A percentile compares a stretch with the other conserved stretches of the same genome.
Evolutionary conservation across 176 grass and related monocot species (phyloP).

Genomic region (Neostapfia colusana): DNA sequence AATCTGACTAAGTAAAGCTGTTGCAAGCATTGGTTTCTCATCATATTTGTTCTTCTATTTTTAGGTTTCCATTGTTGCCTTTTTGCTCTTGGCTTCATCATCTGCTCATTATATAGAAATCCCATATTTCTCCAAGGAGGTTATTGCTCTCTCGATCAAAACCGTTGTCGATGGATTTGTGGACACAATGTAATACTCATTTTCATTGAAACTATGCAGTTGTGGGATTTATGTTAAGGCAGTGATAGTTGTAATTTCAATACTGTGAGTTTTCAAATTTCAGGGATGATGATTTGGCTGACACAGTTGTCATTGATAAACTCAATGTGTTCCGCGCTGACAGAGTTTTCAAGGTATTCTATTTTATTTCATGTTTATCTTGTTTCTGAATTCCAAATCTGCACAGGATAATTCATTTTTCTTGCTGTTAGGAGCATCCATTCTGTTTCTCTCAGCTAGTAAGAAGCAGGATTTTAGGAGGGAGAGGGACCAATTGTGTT

Average conservation of each 20-base stretch:
- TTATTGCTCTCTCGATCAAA: conserved; percentile 63
- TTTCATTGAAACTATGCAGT: conserved; percentile 19
- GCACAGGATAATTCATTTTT: conserved; percentile 24
- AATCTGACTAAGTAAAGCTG: conserved; percentile 20
- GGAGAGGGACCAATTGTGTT: neutral
- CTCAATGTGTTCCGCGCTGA: conserved; percentile 88
- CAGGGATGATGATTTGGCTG: conserved; percentile 60
- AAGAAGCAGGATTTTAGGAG: neutral
- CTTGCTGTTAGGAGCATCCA: neutral
- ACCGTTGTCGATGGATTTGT: conserved; percentile 93
- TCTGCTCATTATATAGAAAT: conserved; percentile 51
- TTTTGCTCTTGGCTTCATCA: conserved; percentile 68
- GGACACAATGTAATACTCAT: conserved; percentile 62
- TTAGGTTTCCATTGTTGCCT: conserved; percentile 86
- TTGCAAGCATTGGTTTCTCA: conserved; percentile 17
- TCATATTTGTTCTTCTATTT: conserved; percentile 42
- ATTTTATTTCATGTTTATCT: conserved; percentile 26
- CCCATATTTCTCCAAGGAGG: conserved; percentile 72
- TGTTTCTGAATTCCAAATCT: conserved; percentile 24
- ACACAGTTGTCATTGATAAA: conserved; percentile 70
- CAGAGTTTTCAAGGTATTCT: conserved; percentile 87
- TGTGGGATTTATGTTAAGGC: conserved; percentile 29
- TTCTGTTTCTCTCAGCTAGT: neutral
- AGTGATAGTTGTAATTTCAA: conserved; percentile 4
- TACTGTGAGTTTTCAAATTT: conserved; percentile 42